Conservation (phyloP, 2,329 filamentous ascomycete genomes). For the Aspergillus pseudoviridinutans region DNA sequence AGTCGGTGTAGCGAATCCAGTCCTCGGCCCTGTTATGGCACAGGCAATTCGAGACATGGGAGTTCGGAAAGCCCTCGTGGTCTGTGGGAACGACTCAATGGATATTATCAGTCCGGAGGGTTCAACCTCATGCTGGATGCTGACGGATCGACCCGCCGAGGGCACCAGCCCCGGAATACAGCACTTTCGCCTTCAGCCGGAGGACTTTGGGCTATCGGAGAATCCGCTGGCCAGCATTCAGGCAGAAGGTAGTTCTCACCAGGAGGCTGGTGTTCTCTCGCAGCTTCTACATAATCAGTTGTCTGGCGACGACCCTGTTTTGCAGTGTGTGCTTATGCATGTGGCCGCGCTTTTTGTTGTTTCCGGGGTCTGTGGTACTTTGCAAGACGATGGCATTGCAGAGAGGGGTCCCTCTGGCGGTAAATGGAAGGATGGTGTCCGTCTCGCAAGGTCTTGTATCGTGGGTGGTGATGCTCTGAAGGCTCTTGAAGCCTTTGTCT, state of each 20-base stretch:
- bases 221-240: background rate
- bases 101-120: background rate
- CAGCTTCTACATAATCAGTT: too few relatives aligned
- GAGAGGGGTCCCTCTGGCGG: too few relatives aligned
- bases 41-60: conserved; percentile 1
- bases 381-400: too few relatives aligned
- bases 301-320: too few relatives aligned
- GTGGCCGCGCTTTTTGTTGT: too few relatives aligned
- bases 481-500: too few relatives aligned
- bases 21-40: background rate
- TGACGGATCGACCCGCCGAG: background rate
- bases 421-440: too few relatives aligned
- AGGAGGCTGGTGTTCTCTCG: background rate
- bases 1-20: background rate
- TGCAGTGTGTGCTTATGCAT: too few relatives aligned
- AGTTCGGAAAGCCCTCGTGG: background rate
- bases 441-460: too few relatives aligned
- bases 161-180: background rate
- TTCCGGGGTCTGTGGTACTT: too few relatives aligned
- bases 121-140: background rate
- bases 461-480: too few relatives aligned
- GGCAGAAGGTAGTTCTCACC: background rate
- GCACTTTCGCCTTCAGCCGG: background rate
- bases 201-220: background rate
- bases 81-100: background rate